Percentiles rank a stretch among this genome's conserved stretches.
These are phyloP conservation scores for Dendrocalamus latiflorus DNA, from an alignment of 202 grass and related monocot genomes.

Conservation along the genomic window DNA sequence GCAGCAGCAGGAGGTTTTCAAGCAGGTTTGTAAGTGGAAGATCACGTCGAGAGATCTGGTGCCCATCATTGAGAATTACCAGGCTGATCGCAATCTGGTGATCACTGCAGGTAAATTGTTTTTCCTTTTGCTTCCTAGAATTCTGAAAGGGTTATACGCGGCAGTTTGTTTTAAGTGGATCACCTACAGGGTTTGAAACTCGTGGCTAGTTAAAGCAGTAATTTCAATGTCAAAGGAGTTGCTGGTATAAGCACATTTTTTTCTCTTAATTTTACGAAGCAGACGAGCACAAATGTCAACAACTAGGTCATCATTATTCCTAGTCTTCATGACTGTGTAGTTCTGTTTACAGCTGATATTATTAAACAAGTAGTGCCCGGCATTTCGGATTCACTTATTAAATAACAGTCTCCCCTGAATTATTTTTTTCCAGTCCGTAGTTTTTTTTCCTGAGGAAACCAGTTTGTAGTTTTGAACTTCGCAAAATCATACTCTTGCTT, in stretches of 20 bases:
- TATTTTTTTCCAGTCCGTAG: neutral
- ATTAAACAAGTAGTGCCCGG: neutral
- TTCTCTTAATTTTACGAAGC: neutral
- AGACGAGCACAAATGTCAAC: neutral
- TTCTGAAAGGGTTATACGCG: neutral
- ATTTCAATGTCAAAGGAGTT: neutral
- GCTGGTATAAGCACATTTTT: neutral
- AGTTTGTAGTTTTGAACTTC: neutral
- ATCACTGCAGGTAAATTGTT: conserved; percentile 56
- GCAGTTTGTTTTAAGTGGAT: too few species aligned
- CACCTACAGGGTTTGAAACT: neutral
- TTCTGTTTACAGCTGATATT: neutral
- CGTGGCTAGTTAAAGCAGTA: neutral
- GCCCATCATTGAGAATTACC: conserved; percentile 83
- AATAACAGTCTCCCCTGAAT: neutral
- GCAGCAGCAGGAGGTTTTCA: conserved; percentile 72
- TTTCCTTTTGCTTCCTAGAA: conserved; percentile 6
- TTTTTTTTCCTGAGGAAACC: neutral
- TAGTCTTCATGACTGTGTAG: neutral
- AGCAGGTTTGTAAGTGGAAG: conserved; percentile 98
- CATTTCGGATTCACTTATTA: neutral
- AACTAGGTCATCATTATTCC: neutral
- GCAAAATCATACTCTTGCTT: neutral
- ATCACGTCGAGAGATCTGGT: conserved; percentile 78
- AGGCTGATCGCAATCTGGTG: conserved; percentile 69